Conservation (phyloP, 805 yeast genomes). For the Starmerella geochares region DNA sequence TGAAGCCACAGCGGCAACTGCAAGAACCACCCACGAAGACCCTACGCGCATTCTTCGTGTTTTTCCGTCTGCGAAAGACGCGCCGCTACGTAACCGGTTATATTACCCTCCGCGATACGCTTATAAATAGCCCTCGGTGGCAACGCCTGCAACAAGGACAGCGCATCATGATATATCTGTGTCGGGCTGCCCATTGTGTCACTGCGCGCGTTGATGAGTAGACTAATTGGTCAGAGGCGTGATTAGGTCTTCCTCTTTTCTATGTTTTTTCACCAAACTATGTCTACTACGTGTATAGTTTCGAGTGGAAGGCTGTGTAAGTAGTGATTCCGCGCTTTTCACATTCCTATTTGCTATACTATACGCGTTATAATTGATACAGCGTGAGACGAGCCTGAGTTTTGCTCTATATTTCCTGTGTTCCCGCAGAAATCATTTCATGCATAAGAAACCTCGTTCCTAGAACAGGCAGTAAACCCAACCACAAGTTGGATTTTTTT, state of each 20-base stretch:
- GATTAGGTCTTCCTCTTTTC: too few relatives aligned
- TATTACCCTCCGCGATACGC: not conserved
- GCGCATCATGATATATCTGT: too few relatives aligned
- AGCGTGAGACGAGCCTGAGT: not conserved
- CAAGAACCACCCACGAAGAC: slow-evolving; percentile 5
- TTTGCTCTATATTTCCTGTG: not conserved
- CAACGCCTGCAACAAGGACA: slow-evolving; percentile 1
- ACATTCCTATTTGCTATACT: too few relatives aligned
- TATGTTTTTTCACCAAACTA: too few relatives aligned
- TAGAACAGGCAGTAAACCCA: slow-evolving; percentile 7
- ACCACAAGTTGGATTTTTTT: slow-evolving; percentile 1
- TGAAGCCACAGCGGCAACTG: not conserved
- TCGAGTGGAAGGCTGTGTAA: too few relatives aligned
- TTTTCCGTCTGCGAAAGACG: slow-evolving; percentile 1
- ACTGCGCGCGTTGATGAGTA: too few relatives aligned
- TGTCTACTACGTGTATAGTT: too few relatives aligned
- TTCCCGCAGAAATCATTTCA: not conserved
- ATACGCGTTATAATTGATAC: too few relatives aligned
- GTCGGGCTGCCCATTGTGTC: not conserved
- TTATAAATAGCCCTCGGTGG: not conserved
- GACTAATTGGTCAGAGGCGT: too few relatives aligned
- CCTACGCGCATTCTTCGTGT: slow-evolving; percentile 1
- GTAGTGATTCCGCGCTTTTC: too few relatives aligned
- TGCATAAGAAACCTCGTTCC: slow-evolving; percentile 1
- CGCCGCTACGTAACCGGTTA: not conserved